Conservation (phyloP, 768 basidiomycete species). For the Amanita polypyramis region DNA sequence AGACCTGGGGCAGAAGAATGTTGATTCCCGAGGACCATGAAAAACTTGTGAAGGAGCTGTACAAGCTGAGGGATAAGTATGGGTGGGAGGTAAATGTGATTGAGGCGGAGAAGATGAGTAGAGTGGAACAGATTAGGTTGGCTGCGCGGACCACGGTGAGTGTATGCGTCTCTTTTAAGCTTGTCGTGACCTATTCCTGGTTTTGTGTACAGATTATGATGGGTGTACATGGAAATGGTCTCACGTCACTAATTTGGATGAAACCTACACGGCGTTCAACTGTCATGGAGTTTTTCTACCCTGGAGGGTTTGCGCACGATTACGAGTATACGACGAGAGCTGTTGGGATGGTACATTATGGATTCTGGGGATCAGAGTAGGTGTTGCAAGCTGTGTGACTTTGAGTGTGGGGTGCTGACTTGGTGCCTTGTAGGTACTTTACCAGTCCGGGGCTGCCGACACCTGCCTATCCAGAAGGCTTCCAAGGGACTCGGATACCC, state of each 20-base stretch:
- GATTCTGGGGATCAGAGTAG: constrained; percentile 72
- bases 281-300: constrained; percentile 89
- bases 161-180: not conserved
- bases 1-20: constrained; percentile 83
- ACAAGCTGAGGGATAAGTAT: constrained; percentile 54
- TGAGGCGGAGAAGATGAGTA: constrained; percentile 69
- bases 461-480: constrained; percentile 75
- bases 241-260: constrained; percentile 91
- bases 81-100: constrained; percentile 88
- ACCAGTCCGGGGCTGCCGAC: constrained; percentile 62
- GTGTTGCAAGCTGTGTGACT: constrained; percentile 15
- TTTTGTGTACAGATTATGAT: constrained; percentile 72
- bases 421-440: constrained; percentile 44
- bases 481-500: constrained; percentile 80
- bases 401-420: not conserved
- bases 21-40: constrained; percentile 70
- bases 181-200: not conserved
- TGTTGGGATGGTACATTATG: constrained; percentile 75
- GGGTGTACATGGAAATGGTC: constrained; percentile 89
- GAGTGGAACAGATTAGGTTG: constrained; percentile 70
- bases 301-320: constrained; percentile 75
- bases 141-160: constrained; percentile 71
- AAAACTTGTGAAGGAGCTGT: constrained; percentile 61
- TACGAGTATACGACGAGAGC: constrained; percentile 78
- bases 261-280: constrained; percentile 71